Conservation (phyloP, 2,329 filamentous ascomycete species). For the Setomelanomma holmii region DNA sequence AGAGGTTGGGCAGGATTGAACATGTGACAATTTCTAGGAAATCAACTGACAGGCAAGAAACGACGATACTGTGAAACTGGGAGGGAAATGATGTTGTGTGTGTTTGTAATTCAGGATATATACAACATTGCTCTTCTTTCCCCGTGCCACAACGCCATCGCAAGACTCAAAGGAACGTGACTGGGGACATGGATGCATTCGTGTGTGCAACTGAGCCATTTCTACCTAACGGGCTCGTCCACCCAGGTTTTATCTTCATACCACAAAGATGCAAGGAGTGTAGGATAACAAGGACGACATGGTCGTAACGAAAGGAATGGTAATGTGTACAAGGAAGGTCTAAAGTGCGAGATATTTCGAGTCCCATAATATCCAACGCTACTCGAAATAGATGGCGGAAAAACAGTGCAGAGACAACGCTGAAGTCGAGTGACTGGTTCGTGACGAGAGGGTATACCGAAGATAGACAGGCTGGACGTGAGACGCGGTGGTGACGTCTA, state of each 20-base stretch:
- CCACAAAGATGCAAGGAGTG: conserved; percentile 26
- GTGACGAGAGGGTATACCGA: conserved; percentile 25
- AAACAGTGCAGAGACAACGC: conserved; percentile 12
- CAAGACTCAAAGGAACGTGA: conserved; percentile 1
- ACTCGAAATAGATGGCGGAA: conserved; percentile 7
- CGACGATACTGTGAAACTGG: background rate
- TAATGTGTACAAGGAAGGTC: conserved; percentile 41
- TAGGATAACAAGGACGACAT: conserved; percentile 16
- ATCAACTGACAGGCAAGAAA: background rate
- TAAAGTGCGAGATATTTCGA: conserved; percentile 2
- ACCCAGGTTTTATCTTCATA: conserved; percentile 22
- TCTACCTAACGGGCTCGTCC: conserved; percentile 19
- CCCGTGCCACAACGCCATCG: background rate
- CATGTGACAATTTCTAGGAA: background rate
- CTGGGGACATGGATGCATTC: conserved; percentile 6
- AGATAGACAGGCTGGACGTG: conserved; percentile 10
- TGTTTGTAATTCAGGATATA: background rate
- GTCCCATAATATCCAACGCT: conserved; percentile 17
- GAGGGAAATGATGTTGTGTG: background rate
- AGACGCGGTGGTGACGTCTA: conserved; percentile 35
- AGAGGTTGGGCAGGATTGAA: background rate
- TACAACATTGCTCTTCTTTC: background rate
- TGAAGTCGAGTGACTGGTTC: conserved; percentile 10
- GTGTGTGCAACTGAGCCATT: conserved; percentile 7
- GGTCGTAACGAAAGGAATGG: conserved; percentile 24